Evolutionary conservation across 257 asterid genomes (phyloP).

Genomic region (Schizonepeta tenuifolia): DNA sequence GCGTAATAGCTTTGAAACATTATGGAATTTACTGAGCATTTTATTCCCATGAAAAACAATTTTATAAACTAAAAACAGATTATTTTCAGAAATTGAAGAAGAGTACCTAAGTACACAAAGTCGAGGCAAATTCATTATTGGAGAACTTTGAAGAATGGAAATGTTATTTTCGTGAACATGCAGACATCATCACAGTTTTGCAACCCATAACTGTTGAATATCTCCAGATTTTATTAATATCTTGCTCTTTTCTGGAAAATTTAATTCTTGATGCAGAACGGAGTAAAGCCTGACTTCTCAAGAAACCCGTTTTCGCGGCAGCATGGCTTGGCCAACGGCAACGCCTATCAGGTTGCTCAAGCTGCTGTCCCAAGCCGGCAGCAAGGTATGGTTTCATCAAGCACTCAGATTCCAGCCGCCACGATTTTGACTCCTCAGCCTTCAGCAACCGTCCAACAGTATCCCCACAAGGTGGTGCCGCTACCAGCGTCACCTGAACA

Average conservation of each 20-base stretch:
- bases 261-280: slow-evolving; percentile 64
- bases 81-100: not conserved
- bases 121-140: not conserved
- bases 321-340: slow-evolving; percentile 39
- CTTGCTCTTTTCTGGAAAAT: slow-evolving; percentile 21
- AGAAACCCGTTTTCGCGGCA: slow-evolving; percentile 86
- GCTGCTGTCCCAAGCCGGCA: slow-evolving; percentile 25
- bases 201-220: not conserved
- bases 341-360: slow-evolving; percentile 33
- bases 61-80: not conserved
- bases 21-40: not conserved
- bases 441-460: slow-evolving; percentile 37
- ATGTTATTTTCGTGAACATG: not conserved
- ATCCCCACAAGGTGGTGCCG: slow-evolving; percentile 32
- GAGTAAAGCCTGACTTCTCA: slow-evolving; percentile 58
- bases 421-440: slow-evolving; percentile 45
- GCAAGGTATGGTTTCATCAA: slow-evolving; percentile 34
- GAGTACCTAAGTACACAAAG: not conserved
- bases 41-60: not conserved
- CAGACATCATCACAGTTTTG: not conserved
- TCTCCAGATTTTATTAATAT: slow-evolving; percentile 3
- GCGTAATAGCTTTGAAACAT: not conserved
- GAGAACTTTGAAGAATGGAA: not conserved
- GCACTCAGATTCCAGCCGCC: slow-evolving; percentile 38
- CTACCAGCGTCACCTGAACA: slow-evolving; percentile 40